These are phyloP conservation scores for Neobulgaria alba DNA, from an alignment of 2,329 filamentous ascomycete species.

Conservation along the genomic window DNA sequence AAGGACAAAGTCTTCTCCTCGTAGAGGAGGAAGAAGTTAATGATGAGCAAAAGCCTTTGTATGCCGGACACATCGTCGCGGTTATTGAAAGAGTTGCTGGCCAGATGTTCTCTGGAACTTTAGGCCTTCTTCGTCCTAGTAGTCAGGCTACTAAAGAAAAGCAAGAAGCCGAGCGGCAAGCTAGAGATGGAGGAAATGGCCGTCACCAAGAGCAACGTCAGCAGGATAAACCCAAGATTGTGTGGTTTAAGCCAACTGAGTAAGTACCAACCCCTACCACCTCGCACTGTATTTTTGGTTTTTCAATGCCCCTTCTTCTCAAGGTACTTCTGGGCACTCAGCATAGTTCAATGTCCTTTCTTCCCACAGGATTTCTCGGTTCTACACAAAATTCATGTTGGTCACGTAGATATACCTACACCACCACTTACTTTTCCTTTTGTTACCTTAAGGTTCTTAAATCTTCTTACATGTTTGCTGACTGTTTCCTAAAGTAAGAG, in stretches of 20 bases:
- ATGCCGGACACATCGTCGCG: conserved; percentile 92
- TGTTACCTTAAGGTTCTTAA: too few relatives aligned
- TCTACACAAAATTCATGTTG: too few relatives aligned
- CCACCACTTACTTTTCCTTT: too few relatives aligned
- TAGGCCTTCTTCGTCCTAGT: conserved; percentile 88
- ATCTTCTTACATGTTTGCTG: too few relatives aligned
- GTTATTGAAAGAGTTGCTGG: conserved; percentile 95
- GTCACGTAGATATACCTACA: too few relatives aligned
- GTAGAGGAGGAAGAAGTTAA: conserved; percentile 99
- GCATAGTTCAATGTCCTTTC: too few relatives aligned
- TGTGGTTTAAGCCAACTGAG: conserved; percentile 99
- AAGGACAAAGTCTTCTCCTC: conserved; percentile 90
- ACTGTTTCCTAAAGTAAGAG: too few relatives aligned
- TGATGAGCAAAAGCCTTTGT: conserved; percentile 94
- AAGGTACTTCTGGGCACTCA: too few relatives aligned
- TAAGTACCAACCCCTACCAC: too few relatives aligned
- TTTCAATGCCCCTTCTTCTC: too few relatives aligned
- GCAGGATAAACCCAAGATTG: conserved; percentile 98
- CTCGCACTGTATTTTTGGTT: too few relatives aligned
- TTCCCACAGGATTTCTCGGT: too few relatives aligned
- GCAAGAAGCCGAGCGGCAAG: conserved; percentile 91
- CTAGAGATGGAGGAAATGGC: conserved; percentile 67
- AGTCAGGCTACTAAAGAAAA: conserved; percentile 99
- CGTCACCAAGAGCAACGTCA: conserved; percentile 72
- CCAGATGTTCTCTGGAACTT: conserved; percentile 97